A percentile compares a stretch with the other conserved stretches of the same genome.
Conservation (phyloP, 768 basidiomycete species). For the Amanita pallidorosea region DNA sequence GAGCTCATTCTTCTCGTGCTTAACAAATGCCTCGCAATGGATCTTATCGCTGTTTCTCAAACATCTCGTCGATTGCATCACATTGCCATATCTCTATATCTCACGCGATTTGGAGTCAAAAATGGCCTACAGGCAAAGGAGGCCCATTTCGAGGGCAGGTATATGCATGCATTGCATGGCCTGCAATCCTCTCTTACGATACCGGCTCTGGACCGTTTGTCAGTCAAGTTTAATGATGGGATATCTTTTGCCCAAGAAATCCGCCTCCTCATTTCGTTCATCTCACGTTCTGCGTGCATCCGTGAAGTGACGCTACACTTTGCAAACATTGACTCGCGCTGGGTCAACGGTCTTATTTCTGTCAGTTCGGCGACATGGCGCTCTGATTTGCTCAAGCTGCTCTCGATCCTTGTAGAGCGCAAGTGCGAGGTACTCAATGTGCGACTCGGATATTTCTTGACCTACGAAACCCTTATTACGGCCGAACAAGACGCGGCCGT, state of each 20-base stretch:
- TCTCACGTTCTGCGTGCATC: conserved; percentile 8
- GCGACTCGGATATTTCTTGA: conserved; percentile 12
- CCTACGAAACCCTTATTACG: conserved; percentile 1
- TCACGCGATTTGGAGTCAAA: conserved; percentile 11
- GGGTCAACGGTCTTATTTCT: conserved; percentile 11
- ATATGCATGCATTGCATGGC: conserved; percentile 11
- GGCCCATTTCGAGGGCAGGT: conserved; percentile 8
- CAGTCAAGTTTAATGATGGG: conserved; percentile 11
- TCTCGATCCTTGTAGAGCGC: conserved; percentile 9
- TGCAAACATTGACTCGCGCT: conserved; percentile 13
- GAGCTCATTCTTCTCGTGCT: conserved; percentile 13
- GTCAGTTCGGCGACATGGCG: conserved; percentile 11
- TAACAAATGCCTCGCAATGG: conserved; percentile 6
- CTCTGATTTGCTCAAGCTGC: conserved; percentile 9
- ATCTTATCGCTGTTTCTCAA: conserved; percentile 10
- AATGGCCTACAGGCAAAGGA: conserved; percentile 6
- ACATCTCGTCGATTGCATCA: conserved; percentile 11
- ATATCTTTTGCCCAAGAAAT: conserved; percentile 11
- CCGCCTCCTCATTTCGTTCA: conserved; percentile 9
- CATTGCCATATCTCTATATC: conserved; percentile 12
- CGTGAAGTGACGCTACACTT: conserved; percentile 11
- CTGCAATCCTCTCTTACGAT: conserved; percentile 10
- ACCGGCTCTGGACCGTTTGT: conserved; percentile 11
- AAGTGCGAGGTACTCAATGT: conserved; percentile 11
- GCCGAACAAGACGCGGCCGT: background rate